These are phyloP conservation scores for Podospora sp. DNA, from an alignment of 495 filamentous ascomycete genomes.

Conservation along the genomic window DNA sequence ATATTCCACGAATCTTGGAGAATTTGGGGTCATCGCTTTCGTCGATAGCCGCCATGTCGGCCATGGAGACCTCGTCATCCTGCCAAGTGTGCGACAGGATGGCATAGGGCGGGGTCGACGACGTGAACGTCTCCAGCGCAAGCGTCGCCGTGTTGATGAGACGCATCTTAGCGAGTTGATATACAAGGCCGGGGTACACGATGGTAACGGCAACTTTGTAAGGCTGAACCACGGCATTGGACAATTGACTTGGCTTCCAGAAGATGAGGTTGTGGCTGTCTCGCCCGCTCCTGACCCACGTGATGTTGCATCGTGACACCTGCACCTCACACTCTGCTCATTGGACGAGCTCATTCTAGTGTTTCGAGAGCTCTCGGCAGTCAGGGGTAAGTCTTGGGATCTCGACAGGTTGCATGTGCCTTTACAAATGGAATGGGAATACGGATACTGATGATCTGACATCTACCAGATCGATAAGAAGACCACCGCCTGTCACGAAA, in stretches of 20 bases:
- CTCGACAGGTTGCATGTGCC: neutral
- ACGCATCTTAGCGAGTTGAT: neutral
- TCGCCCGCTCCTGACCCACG: neutral
- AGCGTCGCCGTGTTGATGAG: slow-evolving; percentile 14
- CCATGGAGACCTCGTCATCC: neutral
- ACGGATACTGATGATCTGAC: neutral
- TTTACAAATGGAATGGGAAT: neutral
- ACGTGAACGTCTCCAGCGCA: neutral
- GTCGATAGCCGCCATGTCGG: neutral
- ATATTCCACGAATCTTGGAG: neutral
- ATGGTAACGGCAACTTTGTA: neutral
- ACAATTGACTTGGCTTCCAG: neutral
- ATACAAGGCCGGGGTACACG: neutral
- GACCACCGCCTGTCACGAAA: neutral
- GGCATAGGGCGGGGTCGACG: slow-evolving; percentile 1
- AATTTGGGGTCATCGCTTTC: neutral
- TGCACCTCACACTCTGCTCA: neutral
- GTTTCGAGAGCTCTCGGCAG: neutral
- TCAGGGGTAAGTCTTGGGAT: neutral
- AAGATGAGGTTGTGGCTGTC: neutral
- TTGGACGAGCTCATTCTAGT: neutral
- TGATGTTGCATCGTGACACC: neutral
- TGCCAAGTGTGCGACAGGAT: slow-evolving; percentile 11
- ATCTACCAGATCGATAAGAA: neutral
- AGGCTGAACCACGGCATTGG: neutral